Conservation (phyloP, 768 basidiomycete species). For the Roridomyces roridus region DNA sequence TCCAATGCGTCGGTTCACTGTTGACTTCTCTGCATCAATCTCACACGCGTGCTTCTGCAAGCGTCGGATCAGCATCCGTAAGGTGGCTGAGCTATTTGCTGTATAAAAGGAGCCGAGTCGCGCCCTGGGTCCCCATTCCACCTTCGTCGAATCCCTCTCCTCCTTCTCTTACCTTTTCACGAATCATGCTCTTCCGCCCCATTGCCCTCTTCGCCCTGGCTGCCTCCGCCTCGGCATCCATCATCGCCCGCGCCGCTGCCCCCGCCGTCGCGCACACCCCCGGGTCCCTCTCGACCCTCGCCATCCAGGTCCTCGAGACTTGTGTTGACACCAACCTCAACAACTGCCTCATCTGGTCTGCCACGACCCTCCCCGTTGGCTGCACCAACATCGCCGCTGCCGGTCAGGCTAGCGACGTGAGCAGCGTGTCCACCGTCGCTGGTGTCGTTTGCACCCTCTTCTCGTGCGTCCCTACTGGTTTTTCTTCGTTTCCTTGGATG, state of each 20-base stretch:
- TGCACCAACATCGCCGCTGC: conserved; percentile 17
- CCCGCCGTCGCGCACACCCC: not conserved
- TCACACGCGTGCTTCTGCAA: no score
- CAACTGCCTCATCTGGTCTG: conserved; percentile 19
- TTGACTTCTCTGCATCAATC: no score
- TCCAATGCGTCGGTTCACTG: no score
- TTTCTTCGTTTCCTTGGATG: not conserved
- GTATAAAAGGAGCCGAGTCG: not conserved
- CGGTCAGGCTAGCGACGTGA: conserved; percentile 16
- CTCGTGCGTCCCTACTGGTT: conserved; percentile 16
- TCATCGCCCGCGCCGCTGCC: not conserved
- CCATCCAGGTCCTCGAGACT: conserved; percentile 14
- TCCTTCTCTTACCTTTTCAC: not conserved
- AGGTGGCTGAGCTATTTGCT: not conserved
- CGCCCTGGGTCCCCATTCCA: not conserved
- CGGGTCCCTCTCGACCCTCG: conserved; percentile 1
- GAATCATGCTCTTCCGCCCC: conserved; percentile 15
- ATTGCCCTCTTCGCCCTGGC: conserved; percentile 24
- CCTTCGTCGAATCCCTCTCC: not conserved
- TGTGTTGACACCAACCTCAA: conserved; percentile 13
- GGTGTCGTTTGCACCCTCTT: conserved; percentile 23
- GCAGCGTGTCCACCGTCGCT: conserved; percentile 1
- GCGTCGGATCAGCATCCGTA: no score
- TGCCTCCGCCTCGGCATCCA: conserved; percentile 7
- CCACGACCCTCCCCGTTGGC: conserved; percentile 22